Percentiles rank a stretch among this genome's conserved stretches.
These are phyloP conservation scores for Omphalotus guepiniiformis DNA, from an alignment of 768 basidiomycete species.

Conservation along the genomic window DNA sequence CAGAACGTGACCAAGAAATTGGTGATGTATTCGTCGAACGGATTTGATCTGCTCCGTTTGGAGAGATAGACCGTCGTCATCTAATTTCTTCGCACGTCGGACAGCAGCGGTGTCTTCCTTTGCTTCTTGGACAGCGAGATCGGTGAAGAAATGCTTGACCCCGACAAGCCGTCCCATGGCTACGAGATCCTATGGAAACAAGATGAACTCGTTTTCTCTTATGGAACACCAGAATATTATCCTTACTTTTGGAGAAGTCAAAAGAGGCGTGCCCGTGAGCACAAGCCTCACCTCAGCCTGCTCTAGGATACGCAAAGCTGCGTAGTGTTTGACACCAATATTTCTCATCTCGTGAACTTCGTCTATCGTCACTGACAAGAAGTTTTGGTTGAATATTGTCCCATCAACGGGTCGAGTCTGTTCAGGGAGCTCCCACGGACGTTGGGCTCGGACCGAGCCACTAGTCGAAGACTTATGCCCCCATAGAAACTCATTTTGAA, in stretches of 20 bases:
- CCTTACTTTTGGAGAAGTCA: conserved; percentile 23
- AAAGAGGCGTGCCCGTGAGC: conserved; percentile 23
- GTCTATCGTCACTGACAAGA: conserved; percentile 15
- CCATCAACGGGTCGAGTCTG: neutral
- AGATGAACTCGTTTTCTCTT: neutral
- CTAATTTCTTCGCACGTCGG: neutral
- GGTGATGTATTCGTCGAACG: neutral
- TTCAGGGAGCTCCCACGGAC: conserved; percentile 17
- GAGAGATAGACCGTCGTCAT: neutral
- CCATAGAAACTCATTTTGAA: conserved; percentile 13
- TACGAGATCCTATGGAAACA: neutral
- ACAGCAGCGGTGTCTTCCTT: neutral
- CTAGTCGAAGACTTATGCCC: neutral
- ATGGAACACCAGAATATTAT: neutral
- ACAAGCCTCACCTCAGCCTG: conserved; percentile 8
- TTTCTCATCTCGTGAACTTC: conserved; percentile 23
- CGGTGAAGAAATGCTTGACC: neutral
- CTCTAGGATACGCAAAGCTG: conserved; percentile 13
- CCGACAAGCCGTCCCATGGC: neutral
- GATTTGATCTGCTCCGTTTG: neutral
- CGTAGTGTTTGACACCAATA: conserved; percentile 8
- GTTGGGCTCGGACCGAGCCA: neutral
- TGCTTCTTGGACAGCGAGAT: neutral
- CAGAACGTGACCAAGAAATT: neutral
- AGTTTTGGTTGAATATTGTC: conserved; percentile 17